phyloP scores from a whole-genome alignment of 768 basidiomycete species.

The Leccinum subgranulosum region DNA sequence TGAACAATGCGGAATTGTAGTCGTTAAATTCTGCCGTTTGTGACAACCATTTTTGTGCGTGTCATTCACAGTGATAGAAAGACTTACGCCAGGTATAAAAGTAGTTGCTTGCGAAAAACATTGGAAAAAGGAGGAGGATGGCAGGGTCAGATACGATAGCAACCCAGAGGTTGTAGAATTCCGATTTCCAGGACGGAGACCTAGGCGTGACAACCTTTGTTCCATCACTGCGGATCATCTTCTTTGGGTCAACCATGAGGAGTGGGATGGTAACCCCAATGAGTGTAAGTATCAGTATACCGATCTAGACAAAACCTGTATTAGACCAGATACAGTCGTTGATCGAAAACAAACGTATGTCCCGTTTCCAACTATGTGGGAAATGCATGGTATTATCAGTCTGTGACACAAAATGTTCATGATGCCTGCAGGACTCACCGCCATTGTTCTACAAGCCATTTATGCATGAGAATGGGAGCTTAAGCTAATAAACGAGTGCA shows the following conservation, averaged over 20 bases:
- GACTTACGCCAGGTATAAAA: constrained; percentile 81
- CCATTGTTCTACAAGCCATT: constrained; percentile 20
- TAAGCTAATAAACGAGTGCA: neutral
- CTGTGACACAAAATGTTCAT: neutral
- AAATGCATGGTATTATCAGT: neutral
- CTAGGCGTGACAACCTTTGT: constrained; percentile 58
- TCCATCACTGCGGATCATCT: constrained; percentile 74
- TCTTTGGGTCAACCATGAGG: constrained; percentile 67
- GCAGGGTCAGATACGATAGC: constrained; percentile 67
- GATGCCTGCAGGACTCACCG: constrained; percentile 22
- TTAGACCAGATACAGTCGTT: neutral
- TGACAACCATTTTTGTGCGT: constrained; percentile 5
- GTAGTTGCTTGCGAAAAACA: constrained; percentile 84
- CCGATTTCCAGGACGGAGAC: constrained; percentile 76
- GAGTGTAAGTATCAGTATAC: constrained; percentile 67
- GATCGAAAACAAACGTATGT: constrained; percentile 58
- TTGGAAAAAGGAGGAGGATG: constrained; percentile 78
- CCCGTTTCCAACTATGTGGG: constrained; percentile 54
- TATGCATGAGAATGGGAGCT: neutral
- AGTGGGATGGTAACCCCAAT: constrained; percentile 66
- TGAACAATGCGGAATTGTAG: constrained; percentile 76
- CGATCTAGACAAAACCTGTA: constrained; percentile 50
- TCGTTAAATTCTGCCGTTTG: constrained; percentile 64
- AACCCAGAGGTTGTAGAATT: constrained; percentile 66
- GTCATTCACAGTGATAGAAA: neutral